A percentile compares a stretch with the other conserved stretches of the same genome.
These are phyloP conservation scores for Xylariaceae sp. DNA, from an alignment of 2,329 filamentous ascomycete species.

Conservation along the genomic window DNA sequence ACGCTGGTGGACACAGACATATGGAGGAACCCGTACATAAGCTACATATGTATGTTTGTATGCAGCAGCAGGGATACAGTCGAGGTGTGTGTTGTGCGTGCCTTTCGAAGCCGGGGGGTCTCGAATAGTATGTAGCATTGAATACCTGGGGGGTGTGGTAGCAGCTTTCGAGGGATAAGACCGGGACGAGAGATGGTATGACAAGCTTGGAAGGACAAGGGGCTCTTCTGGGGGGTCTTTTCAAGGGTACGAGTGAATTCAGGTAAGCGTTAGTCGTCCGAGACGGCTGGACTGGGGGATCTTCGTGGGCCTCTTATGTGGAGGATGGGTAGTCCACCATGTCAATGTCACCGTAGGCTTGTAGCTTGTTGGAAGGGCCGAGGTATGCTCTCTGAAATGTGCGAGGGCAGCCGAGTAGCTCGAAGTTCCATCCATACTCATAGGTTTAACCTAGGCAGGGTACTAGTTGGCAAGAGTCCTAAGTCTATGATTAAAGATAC, in stretches of 20 bases:
- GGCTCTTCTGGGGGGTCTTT: slow-evolving; percentile 23
- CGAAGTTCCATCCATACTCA: slow-evolving; percentile 18
- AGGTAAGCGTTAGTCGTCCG: slow-evolving; percentile 29
- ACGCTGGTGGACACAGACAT: slow-evolving; percentile 30
- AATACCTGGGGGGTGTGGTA: slow-evolving; percentile 30
- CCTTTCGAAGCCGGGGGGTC: slow-evolving; percentile 30
- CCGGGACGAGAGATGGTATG: slow-evolving; percentile 30
- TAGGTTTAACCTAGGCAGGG: too few relatives aligned
- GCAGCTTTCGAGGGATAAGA: slow-evolving; percentile 30
- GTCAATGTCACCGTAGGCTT: slow-evolving; percentile 30
- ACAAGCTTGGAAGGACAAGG: slow-evolving; percentile 30
- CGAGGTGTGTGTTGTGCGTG: slow-evolving; percentile 20
- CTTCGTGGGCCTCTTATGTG: slow-evolving; percentile 25
- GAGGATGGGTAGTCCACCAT: slow-evolving; percentile 24
- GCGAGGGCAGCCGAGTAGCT: slow-evolving; percentile 22
- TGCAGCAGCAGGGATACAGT: slow-evolving; percentile 37
- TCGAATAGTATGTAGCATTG: slow-evolving; percentile 20
- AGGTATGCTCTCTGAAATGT: slow-evolving; percentile 11
- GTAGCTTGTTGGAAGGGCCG: slow-evolving; percentile 19
- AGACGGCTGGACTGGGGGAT: slow-evolving; percentile 26
- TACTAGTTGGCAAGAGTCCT: too few relatives aligned
- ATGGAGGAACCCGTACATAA: slow-evolving; percentile 33
- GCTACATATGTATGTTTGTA: slow-evolving; percentile 41
- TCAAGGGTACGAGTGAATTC: slow-evolving; percentile 30
- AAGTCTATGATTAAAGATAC: too few relatives aligned